Evolutionary conservation across 2,329 filamentous ascomycete genomes (phyloP), one percentile per base, ranked within the genome.

Genomic region (Dryadomyces quercivorus): DNA sequence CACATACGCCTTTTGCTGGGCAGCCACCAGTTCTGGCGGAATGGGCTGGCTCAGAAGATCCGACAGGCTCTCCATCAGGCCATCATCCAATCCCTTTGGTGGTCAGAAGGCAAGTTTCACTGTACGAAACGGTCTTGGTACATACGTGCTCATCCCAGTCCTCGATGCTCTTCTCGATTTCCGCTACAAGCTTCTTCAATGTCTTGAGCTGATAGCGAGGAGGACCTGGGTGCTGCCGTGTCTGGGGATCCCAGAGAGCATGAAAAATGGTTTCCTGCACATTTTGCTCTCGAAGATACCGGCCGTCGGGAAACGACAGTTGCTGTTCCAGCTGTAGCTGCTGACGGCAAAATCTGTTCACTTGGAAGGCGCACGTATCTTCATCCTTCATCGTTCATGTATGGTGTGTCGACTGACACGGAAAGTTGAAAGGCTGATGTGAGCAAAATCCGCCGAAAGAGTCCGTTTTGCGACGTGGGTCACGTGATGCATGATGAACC

Each of bases 141-240:
- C 86, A 74, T 85, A 95, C 91, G 84, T 95, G 82, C 75, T 88
- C 76, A 61, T 95, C 87, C 68, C 89, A 91, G 66, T 95, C 82
- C 55, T 80, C 75, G 50, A 95, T 88, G 38, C 85, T 80, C 34
- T 75, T 71, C 67, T 95, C 88, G 52, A 95, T 82, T 55, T 74
- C 78, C 8, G 74, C 69, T 13, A 89, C 71, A 38, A 96, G 74
- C 58, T 81, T 72, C 66, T 95, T 95, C 52, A 96, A 69, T 1
- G 88, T 78, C 56, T 81, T 78, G 16, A 85, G 68, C 60, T 83
- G 81, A 64, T 95, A 95, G 52, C 83, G 72, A 20, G 75, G 71
- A 8, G 87, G 85, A 18, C 86, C 86, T 20, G 18, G 18, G 8
- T 22, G 18, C 0, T 31, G 18, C 3, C 18, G 18, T 8, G 38